Conservation (phyloP, 2,329 filamentous ascomycete species). For the Fonsecaea multimorphosa region DNA sequence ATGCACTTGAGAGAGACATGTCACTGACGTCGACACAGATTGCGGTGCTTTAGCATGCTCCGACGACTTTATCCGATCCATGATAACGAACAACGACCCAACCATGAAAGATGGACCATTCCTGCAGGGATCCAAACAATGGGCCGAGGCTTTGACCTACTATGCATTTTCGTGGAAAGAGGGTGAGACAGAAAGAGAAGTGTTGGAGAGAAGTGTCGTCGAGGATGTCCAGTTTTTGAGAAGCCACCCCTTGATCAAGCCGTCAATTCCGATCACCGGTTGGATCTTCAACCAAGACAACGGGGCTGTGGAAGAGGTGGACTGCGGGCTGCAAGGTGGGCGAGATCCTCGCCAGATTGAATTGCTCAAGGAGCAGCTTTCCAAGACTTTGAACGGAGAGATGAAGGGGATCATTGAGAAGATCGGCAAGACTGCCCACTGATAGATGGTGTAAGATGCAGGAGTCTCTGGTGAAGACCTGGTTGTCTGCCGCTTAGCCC, state of each 20-base stretch:
- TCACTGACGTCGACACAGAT: conserved; percentile 7
- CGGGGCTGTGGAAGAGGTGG: conserved; percentile 19
- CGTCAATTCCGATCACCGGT: conserved; percentile 19
- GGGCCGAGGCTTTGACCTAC: conserved; percentile 16
- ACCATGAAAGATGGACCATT: conserved; percentile 14
- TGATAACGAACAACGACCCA: conserved; percentile 21
- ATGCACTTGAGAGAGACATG: neutral
- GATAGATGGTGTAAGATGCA: neutral
- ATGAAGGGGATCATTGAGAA: neutral
- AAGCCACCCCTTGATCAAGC: conserved; percentile 19
- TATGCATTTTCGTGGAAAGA: conserved; percentile 10
- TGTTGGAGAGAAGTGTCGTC: conserved; percentile 20
- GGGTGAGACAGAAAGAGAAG: conserved; percentile 12
- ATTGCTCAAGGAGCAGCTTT: conserved; percentile 11
- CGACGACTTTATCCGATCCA: conserved; percentile 15
- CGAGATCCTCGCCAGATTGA: conserved; percentile 15
- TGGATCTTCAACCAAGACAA: conserved; percentile 19
- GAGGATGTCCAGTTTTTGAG: conserved; percentile 22
- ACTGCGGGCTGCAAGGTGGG: conserved; percentile 18
- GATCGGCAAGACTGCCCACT: neutral
- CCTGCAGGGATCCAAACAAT: conserved; percentile 2
- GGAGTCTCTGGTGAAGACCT: neutral
- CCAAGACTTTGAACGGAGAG: conserved; percentile 6
- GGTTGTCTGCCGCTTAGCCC: neutral
- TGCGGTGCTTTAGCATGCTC: conserved; percentile 13